Percentiles rank a stretch among this genome's conserved stretches.
These are phyloP conservation scores for Tetrapisispora phaffii DNA, from an alignment of 805 yeast genomes.

Conservation along the genomic window DNA sequence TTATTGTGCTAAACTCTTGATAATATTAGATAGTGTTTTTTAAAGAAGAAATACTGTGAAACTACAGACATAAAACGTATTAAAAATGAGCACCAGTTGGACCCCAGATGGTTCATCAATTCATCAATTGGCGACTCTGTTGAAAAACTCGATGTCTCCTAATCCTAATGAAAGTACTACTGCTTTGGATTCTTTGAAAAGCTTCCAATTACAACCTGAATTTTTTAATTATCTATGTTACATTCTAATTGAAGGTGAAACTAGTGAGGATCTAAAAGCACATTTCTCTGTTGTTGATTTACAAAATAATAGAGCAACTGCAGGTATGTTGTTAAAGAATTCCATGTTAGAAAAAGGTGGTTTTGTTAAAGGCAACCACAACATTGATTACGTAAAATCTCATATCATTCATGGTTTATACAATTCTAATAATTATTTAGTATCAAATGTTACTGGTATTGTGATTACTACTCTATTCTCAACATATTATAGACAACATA, in stretches of 20 bases:
- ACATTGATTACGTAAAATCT: constrained; percentile 36
- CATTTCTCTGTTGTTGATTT: constrained; percentile 17
- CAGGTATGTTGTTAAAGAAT: constrained; percentile 81
- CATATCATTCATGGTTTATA: constrained; percentile 34
- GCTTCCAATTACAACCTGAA: constrained; percentile 64
- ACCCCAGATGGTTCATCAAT: constrained; percentile 52
- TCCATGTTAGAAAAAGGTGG: constrained; percentile 38
- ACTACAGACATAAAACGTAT: not conserved
- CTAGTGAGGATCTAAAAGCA: constrained; percentile 33
- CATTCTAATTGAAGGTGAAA: constrained; percentile 48
- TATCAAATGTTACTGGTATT: constrained; percentile 82
- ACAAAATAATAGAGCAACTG: constrained; percentile 54
- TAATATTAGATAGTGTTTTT: not conserved
- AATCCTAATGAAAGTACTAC: constrained; percentile 42
- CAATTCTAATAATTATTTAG: constrained; percentile 31
- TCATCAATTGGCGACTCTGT: constrained; percentile 53
- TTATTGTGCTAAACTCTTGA: too few relatives aligned
- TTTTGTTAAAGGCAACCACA: constrained; percentile 15
- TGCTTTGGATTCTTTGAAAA: constrained; percentile 66
- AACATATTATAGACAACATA: constrained; percentile 31
- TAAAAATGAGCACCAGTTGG: constrained; percentile 36
- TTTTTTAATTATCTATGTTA: constrained; percentile 70
- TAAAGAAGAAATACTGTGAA: not conserved
- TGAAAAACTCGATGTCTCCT: constrained; percentile 63
- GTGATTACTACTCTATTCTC: constrained; percentile 77